Conservation (phyloP, 768 basidiomycete genomes). For the Podaxis sp. region DNA sequence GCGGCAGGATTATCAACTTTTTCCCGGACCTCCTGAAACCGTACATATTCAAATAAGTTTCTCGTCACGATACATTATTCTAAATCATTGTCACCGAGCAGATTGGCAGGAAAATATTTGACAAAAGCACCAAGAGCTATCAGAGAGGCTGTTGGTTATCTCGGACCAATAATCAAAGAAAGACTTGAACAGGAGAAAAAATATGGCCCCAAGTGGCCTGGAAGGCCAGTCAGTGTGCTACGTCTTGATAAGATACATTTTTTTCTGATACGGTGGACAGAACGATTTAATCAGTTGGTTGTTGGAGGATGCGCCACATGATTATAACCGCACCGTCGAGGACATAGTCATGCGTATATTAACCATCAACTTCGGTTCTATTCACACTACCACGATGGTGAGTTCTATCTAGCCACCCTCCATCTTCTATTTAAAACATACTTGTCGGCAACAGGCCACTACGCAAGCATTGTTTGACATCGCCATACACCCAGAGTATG, state of each 20-base stretch:
- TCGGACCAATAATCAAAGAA: conserved; percentile 17
- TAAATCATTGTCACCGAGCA: background rate
- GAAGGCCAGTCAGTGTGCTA: conserved; percentile 6
- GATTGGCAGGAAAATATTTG: conserved; percentile 14
- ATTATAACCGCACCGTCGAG: conserved; percentile 7
- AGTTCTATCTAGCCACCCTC: background rate
- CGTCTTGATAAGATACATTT: too few relatives aligned
- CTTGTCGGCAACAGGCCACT: conserved; percentile 26
- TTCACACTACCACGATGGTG: conserved; percentile 40
- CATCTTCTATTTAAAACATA: background rate
- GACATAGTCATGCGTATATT: conserved; percentile 30
- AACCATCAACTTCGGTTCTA: conserved; percentile 38
- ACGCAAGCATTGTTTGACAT: conserved; percentile 35
- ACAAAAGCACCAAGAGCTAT: conserved; percentile 15
- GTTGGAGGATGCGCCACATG: conserved; percentile 15
- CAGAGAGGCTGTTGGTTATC: conserved; percentile 9
- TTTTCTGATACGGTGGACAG: conserved; percentile 1
- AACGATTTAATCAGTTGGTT: conserved; percentile 18
- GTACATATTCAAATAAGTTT: conserved; percentile 10
- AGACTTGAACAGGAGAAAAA: conserved; percentile 14
- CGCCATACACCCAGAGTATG: conserved; percentile 31
- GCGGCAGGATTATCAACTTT: conserved; percentile 19
- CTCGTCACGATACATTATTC: background rate
- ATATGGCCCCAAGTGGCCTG: conserved; percentile 16
- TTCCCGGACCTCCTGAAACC: conserved; percentile 21